Percentiles rank a stretch among this genome's conserved stretches.
These are phyloP conservation scores for Boletellus emodensis DNA, from an alignment of 768 basidiomycete species.

Conservation along the genomic window DNA sequence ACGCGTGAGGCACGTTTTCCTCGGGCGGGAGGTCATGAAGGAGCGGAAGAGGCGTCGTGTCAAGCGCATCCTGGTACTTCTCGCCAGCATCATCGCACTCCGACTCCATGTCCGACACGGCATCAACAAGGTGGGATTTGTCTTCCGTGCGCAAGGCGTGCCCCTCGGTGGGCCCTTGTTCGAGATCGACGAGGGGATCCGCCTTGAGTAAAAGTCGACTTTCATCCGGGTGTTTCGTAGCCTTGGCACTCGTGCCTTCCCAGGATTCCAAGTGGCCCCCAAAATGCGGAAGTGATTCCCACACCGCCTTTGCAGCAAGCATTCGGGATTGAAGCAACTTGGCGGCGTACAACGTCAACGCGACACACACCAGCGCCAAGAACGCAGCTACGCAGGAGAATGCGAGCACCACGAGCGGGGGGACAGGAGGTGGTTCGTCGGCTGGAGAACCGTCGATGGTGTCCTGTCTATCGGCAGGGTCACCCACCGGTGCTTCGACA, in stretches of 20 bases:
- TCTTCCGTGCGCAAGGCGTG: background rate
- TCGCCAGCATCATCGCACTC: constrained; percentile 27
- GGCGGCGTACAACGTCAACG: constrained; percentile 18
- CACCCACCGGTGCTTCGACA: constrained; percentile 24
- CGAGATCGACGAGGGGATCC: constrained; percentile 1
- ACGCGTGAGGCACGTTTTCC: constrained; percentile 2
- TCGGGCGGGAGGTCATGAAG: constrained; percentile 19
- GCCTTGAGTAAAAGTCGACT: background rate
- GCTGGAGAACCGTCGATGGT: constrained; percentile 9
- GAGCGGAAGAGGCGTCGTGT: constrained; percentile 21
- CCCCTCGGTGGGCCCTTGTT: constrained; percentile 1
- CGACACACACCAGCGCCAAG: constrained; percentile 21
- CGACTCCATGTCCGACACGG: constrained; percentile 18
- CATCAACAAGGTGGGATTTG: constrained; percentile 7
- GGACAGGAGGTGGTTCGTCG: background rate
- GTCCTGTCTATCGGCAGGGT: constrained; percentile 17
- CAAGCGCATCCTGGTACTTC: constrained; percentile 31
- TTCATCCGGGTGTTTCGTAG: background rate
- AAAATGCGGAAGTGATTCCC: constrained; percentile 22
- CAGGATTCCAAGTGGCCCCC: constrained; percentile 3
- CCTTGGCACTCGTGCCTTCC: background rate
- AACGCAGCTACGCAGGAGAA: constrained; percentile 27
- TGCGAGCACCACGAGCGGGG: constrained; percentile 16
- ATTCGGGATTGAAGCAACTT: constrained; percentile 17
- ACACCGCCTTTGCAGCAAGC: constrained; percentile 21